Percentiles rank a stretch among this genome's conserved stretches.
Conservation (phyloP, 768 basidiomycete genomes). For the Lactarius sp. region DNA sequence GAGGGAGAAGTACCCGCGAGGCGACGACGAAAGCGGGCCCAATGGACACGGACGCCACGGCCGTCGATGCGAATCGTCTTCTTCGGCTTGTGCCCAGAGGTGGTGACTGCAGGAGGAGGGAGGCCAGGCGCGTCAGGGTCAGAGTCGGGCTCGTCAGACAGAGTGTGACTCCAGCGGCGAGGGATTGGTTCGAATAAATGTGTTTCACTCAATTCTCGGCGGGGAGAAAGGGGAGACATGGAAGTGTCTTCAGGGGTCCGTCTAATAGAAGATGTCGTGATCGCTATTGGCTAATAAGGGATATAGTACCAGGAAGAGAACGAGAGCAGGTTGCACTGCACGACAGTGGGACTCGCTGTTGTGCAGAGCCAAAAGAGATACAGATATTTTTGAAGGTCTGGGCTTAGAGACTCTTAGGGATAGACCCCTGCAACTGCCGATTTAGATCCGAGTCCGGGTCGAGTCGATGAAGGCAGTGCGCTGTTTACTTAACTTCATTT, state of each 20-base stretch:
- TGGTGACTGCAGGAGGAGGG: slow-evolving; percentile 19
- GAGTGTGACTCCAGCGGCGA: neutral
- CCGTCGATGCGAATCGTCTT: slow-evolving; percentile 38
- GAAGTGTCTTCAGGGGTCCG: slow-evolving; percentile 20
- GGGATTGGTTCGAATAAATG: neutral
- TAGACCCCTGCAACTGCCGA: too few relatives aligned
- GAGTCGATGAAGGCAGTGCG: too few relatives aligned
- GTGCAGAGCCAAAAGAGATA: too few relatives aligned
- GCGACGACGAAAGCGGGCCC: slow-evolving; percentile 49
- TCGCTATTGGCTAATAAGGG: slow-evolving; percentile 5
- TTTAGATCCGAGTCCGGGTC: too few relatives aligned
- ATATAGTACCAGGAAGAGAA: slow-evolving; percentile 1
- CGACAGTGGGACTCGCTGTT: too few relatives aligned
- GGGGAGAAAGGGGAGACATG: slow-evolving; percentile 13
- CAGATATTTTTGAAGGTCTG: too few relatives aligned
- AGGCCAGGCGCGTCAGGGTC: slow-evolving; percentile 9
- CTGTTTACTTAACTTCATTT: too few relatives aligned
- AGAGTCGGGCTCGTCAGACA: slow-evolving; percentile 7
- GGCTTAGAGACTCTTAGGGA: too few relatives aligned
- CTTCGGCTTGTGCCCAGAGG: slow-evolving; percentile 31
- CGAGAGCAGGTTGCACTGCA: neutral
- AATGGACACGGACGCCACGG: slow-evolving; percentile 38
- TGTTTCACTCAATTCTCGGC: neutral
- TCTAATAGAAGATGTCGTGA: slow-evolving; percentile 11
- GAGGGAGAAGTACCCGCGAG: slow-evolving; percentile 53